Base-by-base conservation (phyloP, 2,329 filamentous ascomycete genomes). In the Thermomyces lanuginosus region DNA sequence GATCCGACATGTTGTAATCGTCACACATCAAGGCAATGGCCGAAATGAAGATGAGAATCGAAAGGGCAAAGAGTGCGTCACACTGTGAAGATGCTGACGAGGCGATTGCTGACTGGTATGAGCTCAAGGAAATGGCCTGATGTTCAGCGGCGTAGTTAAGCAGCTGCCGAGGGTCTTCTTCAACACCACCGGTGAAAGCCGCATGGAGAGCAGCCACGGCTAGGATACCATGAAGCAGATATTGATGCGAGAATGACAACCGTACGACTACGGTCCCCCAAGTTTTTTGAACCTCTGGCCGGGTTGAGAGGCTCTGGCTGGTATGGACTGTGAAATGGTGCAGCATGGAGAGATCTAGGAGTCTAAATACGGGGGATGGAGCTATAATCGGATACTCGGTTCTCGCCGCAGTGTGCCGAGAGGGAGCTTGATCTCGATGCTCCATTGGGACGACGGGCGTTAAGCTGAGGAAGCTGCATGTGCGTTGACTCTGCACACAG, bases 341-440 rank as follows among this genome's bases (percentile, higher is more conserved):
- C 13, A 58, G 43, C 16, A 58, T 38, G 25, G 56, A 48, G 3
- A 57, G 37, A 30, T 57, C 53, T 8, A 22, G 23, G 2, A 30
- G 17, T 20, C 16, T 29, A 26, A 35, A 27, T 17, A 29, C 30
- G 9, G 24, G 16, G 17, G 12, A 28, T 22, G 9, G 26, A 22
- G 11, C 14, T 10, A 10, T 27, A n/a, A 10, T 16, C 26, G 11
- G 12, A 13, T 19, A 27, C 8, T 11, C 6, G 8, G 13, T 22
- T 3, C 23, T 13, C 12, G 27, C 8, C 16, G 18, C 12, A 18
- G 28, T 30, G 9, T 26, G 24, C 5, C 16, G 18, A 27, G 16
- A 27, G n/a, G 7, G 6, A 11, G 12, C 16, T 20, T n/a, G 6
- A 9, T 9, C 3, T n/a, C 14, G 11, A 14, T 8, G 13, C 10